phyloP scores from a whole-genome alignment of 2,329 filamentous ascomycete genomes.

The Colletotrichum costaricense region DNA sequence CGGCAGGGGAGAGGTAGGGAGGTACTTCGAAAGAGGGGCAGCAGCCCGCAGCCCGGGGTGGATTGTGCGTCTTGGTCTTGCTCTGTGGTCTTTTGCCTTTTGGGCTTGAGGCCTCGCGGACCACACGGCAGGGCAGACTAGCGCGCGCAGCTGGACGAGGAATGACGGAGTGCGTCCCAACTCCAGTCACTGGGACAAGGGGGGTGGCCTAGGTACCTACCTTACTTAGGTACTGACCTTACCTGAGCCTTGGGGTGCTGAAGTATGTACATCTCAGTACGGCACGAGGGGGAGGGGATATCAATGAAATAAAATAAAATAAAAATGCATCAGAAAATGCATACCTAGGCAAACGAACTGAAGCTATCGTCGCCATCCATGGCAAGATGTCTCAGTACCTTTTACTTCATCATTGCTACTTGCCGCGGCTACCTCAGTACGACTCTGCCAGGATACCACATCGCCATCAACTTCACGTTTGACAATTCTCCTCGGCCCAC shows the following conservation, averaged over 20 bases:
- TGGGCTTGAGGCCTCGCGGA: conserved; percentile 32
- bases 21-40: conserved; percentile 32
- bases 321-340: background rate
- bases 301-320: background rate
- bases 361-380: background rate
- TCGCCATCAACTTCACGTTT: background rate
- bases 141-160: conserved; percentile 33
- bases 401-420: background rate
- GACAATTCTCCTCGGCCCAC: background rate
- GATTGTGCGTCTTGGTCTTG: conserved; percentile 8
- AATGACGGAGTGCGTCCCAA: conserved; percentile 36
- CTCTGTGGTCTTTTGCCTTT: background rate
- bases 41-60: conserved; percentile 5
- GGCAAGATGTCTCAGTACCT: too few species aligned
- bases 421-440: background rate
- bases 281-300: background rate
- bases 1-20: conserved; percentile 10
- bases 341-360: background rate
- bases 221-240: too few species aligned
- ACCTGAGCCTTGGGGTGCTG: too few species aligned
- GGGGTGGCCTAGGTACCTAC: background rate
- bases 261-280: background rate
- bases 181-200: conserved; percentile 11
- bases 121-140: conserved; percentile 35
- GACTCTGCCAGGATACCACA: background rate